Evolutionary conservation across 1,139 yeast genomes (phyloP).

Genomic region (Maudiozyma humilis): DNA sequence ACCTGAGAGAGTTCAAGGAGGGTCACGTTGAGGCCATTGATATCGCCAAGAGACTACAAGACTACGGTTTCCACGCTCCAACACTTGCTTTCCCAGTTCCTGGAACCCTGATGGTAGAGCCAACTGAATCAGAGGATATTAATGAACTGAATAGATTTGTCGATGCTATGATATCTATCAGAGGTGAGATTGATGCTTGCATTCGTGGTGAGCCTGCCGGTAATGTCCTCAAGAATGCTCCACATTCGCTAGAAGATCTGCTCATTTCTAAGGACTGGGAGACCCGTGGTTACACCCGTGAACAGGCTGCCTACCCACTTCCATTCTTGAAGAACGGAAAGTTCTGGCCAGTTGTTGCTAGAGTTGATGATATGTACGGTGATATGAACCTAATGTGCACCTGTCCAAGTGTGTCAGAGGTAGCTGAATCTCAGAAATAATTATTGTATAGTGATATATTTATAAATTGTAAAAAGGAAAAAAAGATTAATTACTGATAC

Average conservation of each 20-base stretch:
- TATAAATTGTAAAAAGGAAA: background rate
- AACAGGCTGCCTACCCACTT: constrained; percentile 88
- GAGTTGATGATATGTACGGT: constrained; percentile 91
- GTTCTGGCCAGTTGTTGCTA: constrained; percentile 92
- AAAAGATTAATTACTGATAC: too few species aligned
- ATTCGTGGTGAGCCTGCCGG: constrained; percentile 62
- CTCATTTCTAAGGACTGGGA: constrained; percentile 59
- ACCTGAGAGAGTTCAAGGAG: constrained; percentile 74
- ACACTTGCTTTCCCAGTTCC: constrained; percentile 98
- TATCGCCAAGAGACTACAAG: constrained; percentile 92
- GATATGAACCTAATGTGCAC: constrained; percentile 90
- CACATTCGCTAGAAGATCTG: constrained; percentile 80
- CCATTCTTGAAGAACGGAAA: constrained; percentile 63
- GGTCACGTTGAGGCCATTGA: constrained; percentile 90
- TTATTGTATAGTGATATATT: background rate
- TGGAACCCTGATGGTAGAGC: constrained; percentile 95
- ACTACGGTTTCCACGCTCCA: constrained; percentile 98
- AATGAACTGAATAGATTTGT: constrained; percentile 86
- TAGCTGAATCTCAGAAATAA: constrained; percentile 4
- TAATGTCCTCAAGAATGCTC: constrained; percentile 75
- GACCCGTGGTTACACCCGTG: constrained; percentile 84
- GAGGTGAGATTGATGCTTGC: constrained; percentile 72
- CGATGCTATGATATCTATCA: constrained; percentile 76
- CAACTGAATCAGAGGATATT: constrained; percentile 88
- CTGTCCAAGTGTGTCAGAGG: constrained; percentile 73